Percentiles rank a stretch among this genome's conserved stretches.
Conservation (phyloP, 2,329 filamentous ascomycete genomes). For the Penicillium oxalicum region DNA sequence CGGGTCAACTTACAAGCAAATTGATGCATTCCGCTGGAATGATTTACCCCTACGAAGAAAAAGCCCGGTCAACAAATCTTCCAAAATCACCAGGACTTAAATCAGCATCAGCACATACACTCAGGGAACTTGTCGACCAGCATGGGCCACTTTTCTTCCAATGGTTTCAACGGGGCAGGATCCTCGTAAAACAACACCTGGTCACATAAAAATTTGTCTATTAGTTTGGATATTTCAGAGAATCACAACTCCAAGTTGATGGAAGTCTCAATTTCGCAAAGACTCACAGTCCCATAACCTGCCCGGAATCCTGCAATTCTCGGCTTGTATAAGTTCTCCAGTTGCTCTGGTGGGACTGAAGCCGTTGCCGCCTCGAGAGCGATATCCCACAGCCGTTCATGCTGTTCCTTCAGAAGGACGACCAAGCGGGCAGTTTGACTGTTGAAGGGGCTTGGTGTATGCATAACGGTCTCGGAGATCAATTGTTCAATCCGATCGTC, state of each 20-base stretch:
- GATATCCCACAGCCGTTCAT: conserved; percentile 78
- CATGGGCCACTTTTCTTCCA: conserved; percentile 1
- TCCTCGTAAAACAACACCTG: conserved; percentile 74
- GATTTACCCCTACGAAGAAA: conserved; percentile 50
- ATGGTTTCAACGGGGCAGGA: conserved; percentile 27
- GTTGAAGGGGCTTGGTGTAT: conserved; percentile 75
- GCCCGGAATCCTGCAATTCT: conserved; percentile 53
- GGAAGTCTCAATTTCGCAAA: neutral
- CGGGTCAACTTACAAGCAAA: conserved; percentile 40
- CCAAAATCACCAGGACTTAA: neutral
- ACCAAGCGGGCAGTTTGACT: conserved; percentile 69
- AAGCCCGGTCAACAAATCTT: neutral
- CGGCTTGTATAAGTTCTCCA: conserved; percentile 20
- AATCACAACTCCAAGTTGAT: neutral
- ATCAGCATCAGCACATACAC: neutral
- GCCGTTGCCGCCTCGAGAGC: conserved; percentile 50
- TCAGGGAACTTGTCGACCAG: conserved; percentile 1
- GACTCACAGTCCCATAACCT: conserved; percentile 67
- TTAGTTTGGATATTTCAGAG: no score
- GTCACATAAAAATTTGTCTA: neutral
- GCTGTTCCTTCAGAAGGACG: conserved; percentile 69
- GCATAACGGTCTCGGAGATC: conserved; percentile 45
- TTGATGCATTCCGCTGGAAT: conserved; percentile 72
- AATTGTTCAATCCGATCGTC: conserved; percentile 27
- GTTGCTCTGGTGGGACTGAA: conserved; percentile 55